phyloP scores from a whole-genome alignment of 805 yeast genomes.

The Monosporozyma aerobia region DNA sequence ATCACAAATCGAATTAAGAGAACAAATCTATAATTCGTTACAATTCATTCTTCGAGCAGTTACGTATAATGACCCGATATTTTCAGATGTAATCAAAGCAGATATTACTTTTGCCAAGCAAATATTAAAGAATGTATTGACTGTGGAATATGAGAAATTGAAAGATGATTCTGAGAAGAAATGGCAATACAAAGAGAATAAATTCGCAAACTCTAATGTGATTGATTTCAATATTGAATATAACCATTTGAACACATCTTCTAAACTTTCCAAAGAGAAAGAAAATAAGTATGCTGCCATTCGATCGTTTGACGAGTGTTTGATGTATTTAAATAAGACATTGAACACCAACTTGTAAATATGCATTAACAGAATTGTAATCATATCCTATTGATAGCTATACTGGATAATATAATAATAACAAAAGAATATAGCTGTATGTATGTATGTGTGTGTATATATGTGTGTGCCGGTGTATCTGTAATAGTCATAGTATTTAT shows the following conservation, averaged over 20 bases:
- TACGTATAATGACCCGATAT: slow-evolving; percentile 7
- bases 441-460: not conserved
- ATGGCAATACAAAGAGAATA: not conserved
- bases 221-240: slow-evolving; percentile 10
- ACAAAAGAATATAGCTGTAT: not conserved
- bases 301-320: slow-evolving; percentile 19
- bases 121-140: slow-evolving; percentile 22
- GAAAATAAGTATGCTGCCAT: slow-evolving; percentile 6
- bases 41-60: slow-evolving; percentile 20
- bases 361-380: too few relatives aligned
- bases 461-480: not conserved
- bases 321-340: slow-evolving; percentile 21
- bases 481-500: not conserved
- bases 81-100: not conserved
- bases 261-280: not conserved
- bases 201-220: slow-evolving; percentile 1
- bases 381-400: not conserved
- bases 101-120: slow-evolving; percentile 7
- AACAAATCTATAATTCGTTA: slow-evolving; percentile 11
- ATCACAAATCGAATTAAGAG: not conserved
- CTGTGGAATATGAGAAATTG: slow-evolving; percentile 21
- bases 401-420: not conserved
- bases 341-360: slow-evolving; percentile 18
- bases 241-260: slow-evolving; percentile 8
- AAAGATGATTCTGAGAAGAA: slow-evolving; percentile 1